A percentile compares a stretch with the other conserved stretches of the same genome.
phyloP scores from a whole-genome alignment of 2,329 filamentous ascomycete genomes.

The Paramyrothecium roridum region DNA sequence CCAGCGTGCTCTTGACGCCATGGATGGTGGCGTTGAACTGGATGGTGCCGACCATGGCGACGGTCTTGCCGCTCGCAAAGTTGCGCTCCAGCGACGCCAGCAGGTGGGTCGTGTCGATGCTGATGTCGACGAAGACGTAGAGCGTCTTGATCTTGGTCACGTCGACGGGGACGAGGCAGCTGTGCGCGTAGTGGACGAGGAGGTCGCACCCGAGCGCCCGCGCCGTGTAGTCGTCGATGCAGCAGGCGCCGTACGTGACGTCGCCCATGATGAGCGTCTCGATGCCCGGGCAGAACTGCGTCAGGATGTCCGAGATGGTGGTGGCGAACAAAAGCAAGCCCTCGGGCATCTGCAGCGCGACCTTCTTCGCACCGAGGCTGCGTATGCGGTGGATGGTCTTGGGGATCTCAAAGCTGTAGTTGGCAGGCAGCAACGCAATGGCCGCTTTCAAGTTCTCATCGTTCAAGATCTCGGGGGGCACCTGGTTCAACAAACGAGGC shows the following conservation, averaged over 20 bases:
- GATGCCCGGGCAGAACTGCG: constrained; percentile 86
- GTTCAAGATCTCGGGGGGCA: constrained; percentile 82
- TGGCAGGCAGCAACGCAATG: constrained; percentile 81
- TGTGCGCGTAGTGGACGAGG: constrained; percentile 95
- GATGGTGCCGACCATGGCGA: constrained; percentile 94
- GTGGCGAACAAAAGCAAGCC: constrained; percentile 93
- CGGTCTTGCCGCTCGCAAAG: constrained; percentile 78
- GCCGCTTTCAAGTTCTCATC: constrained; percentile 84
- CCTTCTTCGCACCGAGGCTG: constrained; percentile 70
- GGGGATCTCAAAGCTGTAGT: constrained; percentile 98
- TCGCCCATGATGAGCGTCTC: constrained; percentile 99
- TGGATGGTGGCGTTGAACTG: constrained; percentile 98
- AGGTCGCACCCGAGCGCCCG: constrained; percentile 90
- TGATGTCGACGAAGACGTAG: constrained; percentile 98
- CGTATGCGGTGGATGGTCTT: constrained; percentile 97
- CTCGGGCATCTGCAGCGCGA: constrained; percentile 97
- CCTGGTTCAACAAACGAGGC: constrained; percentile 82
- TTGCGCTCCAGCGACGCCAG: constrained; percentile 85
- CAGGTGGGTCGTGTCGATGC: constrained; percentile 87
- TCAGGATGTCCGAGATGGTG: constrained; percentile 94
- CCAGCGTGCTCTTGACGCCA: constrained; percentile 72
- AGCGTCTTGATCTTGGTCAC: constrained; percentile 96
- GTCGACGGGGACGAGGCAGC: constrained; percentile 92
- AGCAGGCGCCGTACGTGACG: constrained; percentile 97
- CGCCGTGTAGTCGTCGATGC: constrained; percentile 97